Conservation (phyloP, 208 protist species). For the Herpetomonas tarakana region DNA sequence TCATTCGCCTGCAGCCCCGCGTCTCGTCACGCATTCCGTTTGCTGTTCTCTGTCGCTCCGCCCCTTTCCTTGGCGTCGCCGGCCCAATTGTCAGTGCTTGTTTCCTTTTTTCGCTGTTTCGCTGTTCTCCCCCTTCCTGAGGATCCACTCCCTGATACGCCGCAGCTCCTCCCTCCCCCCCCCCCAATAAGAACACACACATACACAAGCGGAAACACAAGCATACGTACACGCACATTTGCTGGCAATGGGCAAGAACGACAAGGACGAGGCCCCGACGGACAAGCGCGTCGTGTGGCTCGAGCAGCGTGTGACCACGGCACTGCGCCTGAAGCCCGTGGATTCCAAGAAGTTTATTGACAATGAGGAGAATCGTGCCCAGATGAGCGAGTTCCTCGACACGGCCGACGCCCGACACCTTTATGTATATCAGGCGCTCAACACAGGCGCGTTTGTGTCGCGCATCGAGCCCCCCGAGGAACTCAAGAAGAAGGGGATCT, state of each 20-base stretch:
- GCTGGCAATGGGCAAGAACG: slow-evolving; percentile 83
- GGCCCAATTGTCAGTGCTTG: too few species aligned
- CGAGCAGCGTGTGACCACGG: slow-evolving; percentile 84
- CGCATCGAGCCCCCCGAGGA: slow-evolving; percentile 88
- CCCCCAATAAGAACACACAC: too few species aligned
- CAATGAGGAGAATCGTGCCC: slow-evolving; percentile 88
- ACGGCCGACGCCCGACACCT: slow-evolving; percentile 86
- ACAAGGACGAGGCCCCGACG: slow-evolving; percentile 87
- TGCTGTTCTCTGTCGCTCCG: too few species aligned
- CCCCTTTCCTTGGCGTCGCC: too few species aligned
- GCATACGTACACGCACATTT: too few species aligned
- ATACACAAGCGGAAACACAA: too few species aligned
- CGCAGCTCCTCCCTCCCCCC: too few species aligned
- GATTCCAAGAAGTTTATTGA: slow-evolving; percentile 91
- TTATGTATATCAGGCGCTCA: slow-evolving; percentile 87
- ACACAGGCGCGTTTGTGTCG: slow-evolving; percentile 60
- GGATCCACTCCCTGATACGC: too few species aligned
- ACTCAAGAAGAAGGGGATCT: slow-evolving; percentile 90
- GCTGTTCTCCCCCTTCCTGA: too few species aligned
- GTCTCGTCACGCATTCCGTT: too few species aligned
- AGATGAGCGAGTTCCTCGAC: slow-evolving; percentile 92
- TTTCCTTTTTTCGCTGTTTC: too few species aligned
- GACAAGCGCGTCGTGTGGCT: slow-evolving; percentile 93
- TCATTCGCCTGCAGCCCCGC: too few species aligned
- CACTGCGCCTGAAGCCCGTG: slow-evolving; percentile 86